Base-by-base conservation (phyloP, 177 flowering plant species). In the Vitis hybrid region DNA sequence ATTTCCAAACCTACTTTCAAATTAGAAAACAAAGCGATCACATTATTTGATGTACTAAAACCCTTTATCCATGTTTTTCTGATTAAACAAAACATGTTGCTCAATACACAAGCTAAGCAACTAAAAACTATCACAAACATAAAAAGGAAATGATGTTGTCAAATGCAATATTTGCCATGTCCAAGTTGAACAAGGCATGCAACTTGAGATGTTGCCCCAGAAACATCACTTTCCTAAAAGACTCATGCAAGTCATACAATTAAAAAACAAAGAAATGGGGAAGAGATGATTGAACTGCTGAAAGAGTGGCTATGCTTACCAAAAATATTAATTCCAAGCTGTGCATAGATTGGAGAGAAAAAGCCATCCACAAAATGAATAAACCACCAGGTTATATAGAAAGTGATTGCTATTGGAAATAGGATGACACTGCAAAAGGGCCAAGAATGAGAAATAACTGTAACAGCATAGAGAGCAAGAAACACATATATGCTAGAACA, bases 371-470 rank as follows among this genome's bases (percentile, higher is more conserved):
- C 87, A 68, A 86, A 86, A 72, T 81, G 87, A 62, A 86, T 84
- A 71, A 86, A 84, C 87, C 87, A 84, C 89, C 89, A 86, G 13
- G 89, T 86, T 58, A 84, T 75, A 65, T 86, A 86, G 80, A 86
- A 86, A 53, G 89, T 86, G 53, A 86, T 74, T 59, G 87, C 86
- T 26, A 86, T 84, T 19, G 89, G 89, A 62, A 86, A 75, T 22
- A 86, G 71, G 74, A 86, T 86, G 69, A 86, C 89, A 69, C 89
- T 86, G 85, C 86, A 81, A 74, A 77, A 67, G 9, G 15, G 16
- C 14, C 3, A 45, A 62, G 26, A 68, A 22, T 60, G 14, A 76
- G 75, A 31, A 70, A 66, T 70, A 22, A 18, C 13, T 1, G 56
- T 18, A 62, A 67, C 1, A 58, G 57, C 12, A 68, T 45, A 51